Evolutionary conservation across 73 alveolate species (phyloP).

Genomic region (Durusdinium trenchii): DNA sequence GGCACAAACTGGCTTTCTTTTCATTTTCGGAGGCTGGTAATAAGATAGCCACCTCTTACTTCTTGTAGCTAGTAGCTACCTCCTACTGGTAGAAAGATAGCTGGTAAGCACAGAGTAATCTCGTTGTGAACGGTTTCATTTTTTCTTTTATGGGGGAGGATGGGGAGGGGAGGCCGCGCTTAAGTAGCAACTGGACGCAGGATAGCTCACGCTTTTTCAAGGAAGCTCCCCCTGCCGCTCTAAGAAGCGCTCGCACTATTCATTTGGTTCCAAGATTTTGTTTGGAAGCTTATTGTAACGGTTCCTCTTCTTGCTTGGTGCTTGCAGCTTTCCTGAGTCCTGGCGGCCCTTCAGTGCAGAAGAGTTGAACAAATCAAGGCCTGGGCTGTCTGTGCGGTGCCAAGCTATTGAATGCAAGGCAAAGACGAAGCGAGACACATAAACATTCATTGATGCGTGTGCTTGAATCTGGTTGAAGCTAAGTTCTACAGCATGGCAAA

Average conservation of each 20-base stretch:
- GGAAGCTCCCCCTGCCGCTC: too few relatives aligned
- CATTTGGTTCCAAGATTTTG: too few relatives aligned
- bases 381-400: slow-evolving; percentile 67
- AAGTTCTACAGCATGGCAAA: slow-evolving; percentile 81
- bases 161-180: too few relatives aligned
- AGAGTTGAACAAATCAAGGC: slow-evolving; percentile 74
- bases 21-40: background rate
- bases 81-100: too few relatives aligned
- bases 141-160: too few relatives aligned
- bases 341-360: slow-evolving; percentile 59
- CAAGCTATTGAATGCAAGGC: background rate
- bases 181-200: too few relatives aligned
- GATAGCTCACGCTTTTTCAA: too few relatives aligned
- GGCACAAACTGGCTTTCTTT: background rate
- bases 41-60: background rate
- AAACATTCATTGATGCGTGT: background rate
- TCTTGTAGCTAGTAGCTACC: too few relatives aligned
- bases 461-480: background rate
- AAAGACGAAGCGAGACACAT: background rate
- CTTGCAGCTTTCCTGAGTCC: background rate
- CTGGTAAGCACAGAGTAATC: too few relatives aligned
- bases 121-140: too few relatives aligned
- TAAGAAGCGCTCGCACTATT: too few relatives aligned
- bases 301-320: background rate
- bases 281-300: background rate